phyloP scores from a whole-genome alignment of 2,329 filamentous ascomycete species.

The Monilinia laxa region DNA sequence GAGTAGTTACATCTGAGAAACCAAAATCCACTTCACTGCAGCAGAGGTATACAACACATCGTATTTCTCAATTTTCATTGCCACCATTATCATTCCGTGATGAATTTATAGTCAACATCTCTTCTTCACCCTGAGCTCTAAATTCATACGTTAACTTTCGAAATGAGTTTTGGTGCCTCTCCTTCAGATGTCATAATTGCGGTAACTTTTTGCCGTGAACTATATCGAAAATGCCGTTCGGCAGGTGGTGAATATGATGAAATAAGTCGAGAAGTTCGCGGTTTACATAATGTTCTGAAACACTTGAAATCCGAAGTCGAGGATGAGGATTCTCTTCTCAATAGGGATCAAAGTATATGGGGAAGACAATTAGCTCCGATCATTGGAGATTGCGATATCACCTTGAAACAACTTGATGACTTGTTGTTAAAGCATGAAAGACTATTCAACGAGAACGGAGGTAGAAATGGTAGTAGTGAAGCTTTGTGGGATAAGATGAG shows the following conservation, averaged over 20 bases:
- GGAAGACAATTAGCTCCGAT: slow-evolving; percentile 52
- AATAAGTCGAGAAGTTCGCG: slow-evolving; percentile 51
- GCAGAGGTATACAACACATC: slow-evolving; percentile 8
- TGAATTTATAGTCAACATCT: slow-evolving; percentile 13
- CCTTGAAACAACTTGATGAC: slow-evolving; percentile 54
- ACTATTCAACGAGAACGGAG: slow-evolving; percentile 28
- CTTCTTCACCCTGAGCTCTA: not conserved
- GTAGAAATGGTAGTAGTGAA: slow-evolving; percentile 20
- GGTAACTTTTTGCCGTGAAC: slow-evolving; percentile 54
- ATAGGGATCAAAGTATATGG: slow-evolving; percentile 48
- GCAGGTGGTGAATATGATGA: slow-evolving; percentile 51
- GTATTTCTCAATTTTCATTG: not conserved
- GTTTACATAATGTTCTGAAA: slow-evolving; percentile 55
- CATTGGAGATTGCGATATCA: slow-evolving; percentile 55
- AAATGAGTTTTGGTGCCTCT: slow-evolving; percentile 39
- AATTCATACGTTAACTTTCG: slow-evolving; percentile 16
- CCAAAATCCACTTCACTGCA: slow-evolving; percentile 23
- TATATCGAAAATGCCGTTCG: slow-evolving; percentile 55
- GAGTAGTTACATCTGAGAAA: not conserved
- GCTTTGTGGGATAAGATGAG: slow-evolving; percentile 35
- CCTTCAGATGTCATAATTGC: slow-evolving; percentile 52
- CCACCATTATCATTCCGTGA: slow-evolving; percentile 7
- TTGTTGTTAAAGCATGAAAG: slow-evolving; percentile 50
- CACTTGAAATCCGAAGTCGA: slow-evolving; percentile 58
- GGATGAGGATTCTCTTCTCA: slow-evolving; percentile 56